Conservation (phyloP, 352 stramenopile genomes). For the Globisporangium acanthophoron region DNA sequence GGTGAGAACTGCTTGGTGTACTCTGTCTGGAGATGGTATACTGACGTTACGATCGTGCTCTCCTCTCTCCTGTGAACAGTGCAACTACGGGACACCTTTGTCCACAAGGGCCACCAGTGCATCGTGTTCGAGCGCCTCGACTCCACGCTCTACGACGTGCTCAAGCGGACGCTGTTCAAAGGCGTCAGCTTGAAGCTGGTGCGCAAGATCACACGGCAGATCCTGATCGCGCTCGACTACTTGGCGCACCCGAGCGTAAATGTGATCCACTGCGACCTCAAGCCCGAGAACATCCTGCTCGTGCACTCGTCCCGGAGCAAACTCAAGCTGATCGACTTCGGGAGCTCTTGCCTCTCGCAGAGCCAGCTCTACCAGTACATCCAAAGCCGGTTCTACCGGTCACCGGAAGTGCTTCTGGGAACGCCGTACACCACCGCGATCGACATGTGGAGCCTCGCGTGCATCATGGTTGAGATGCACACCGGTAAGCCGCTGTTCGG, state of each 20-base stretch:
- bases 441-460: conserved; percentile 89
- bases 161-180: conserved; percentile 92
- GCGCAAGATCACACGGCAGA: conserved; percentile 95
- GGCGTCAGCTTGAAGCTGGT: conserved; percentile 92
- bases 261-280: conserved; percentile 99
- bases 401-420: conserved; percentile 83
- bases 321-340: conserved; percentile 99
- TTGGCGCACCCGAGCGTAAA: conserved; percentile 89
- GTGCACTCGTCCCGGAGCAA: conserved; percentile 91
- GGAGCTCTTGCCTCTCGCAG: conserved; percentile 93
- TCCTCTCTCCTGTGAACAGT: conserved; percentile 37
- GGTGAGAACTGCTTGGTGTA: conserved; percentile 41
- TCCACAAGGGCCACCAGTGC: conserved; percentile 96
- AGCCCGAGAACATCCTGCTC: conserved; percentile 99
- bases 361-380: conserved; percentile 98
- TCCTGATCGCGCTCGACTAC: conserved; percentile 88
- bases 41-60: conserved; percentile 4
- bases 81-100: conserved; percentile 92
- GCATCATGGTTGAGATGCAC: conserved; percentile 96
- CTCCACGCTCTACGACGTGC: conserved; percentile 96
- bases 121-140: conserved; percentile 97
- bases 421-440: conserved; percentile 80
- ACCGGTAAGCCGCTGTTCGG: conserved; percentile 97
- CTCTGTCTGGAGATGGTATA: background rate
- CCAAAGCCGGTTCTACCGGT: conserved; percentile 97